Evolutionary conservation across 352 stramenopile species (phyloP).

Genomic region (Porosira glacialis): DNA sequence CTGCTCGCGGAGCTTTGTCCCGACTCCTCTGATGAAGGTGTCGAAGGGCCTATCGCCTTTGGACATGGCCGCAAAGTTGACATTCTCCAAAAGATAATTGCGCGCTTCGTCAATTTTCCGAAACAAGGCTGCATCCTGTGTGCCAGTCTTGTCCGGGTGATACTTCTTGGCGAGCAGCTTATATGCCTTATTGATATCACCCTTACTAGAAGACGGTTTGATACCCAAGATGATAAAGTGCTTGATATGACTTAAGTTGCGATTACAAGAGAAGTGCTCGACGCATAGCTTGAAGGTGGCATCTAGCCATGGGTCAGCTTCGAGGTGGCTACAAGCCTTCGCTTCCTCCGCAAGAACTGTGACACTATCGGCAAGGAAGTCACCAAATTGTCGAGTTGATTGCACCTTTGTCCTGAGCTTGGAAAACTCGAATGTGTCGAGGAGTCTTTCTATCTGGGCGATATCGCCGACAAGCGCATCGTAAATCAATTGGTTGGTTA

Average conservation of each 20-base stretch:
- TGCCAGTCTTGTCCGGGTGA: constrained; percentile 54
- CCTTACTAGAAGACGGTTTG: constrained; percentile 37
- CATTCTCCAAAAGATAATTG: constrained; percentile 29
- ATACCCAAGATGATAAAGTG: constrained; percentile 49
- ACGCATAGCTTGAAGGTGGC: constrained; percentile 42
- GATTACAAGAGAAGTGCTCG: constrained; percentile 44
- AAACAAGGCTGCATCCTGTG: constrained; percentile 25
- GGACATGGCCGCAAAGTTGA: constrained; percentile 12
- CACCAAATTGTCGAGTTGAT: constrained; percentile 31
- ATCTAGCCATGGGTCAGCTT: constrained; percentile 28
- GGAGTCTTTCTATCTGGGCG: constrained; percentile 1
- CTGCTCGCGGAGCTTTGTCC: constrained; percentile 24
- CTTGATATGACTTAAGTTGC: constrained; percentile 55
- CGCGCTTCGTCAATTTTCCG: constrained; percentile 35
- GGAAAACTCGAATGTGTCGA: constrained; percentile 25
- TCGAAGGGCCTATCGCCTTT: constrained; percentile 43
- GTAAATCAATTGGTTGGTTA: constrained; percentile 55
- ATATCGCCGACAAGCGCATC: constrained; percentile 33
- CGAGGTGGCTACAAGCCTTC: constrained; percentile 30
- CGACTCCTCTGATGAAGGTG: constrained; percentile 28
- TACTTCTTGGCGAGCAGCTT: constrained; percentile 30
- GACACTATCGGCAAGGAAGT: constrained; percentile 54
- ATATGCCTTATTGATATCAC: constrained; percentile 54
- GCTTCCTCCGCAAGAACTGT: constrained; percentile 56
- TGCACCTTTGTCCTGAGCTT: constrained; percentile 38